Evolutionary conservation across 2,329 filamentous ascomycete species (phyloP).

Genomic region (Aspergillus fumigatus): DNA sequence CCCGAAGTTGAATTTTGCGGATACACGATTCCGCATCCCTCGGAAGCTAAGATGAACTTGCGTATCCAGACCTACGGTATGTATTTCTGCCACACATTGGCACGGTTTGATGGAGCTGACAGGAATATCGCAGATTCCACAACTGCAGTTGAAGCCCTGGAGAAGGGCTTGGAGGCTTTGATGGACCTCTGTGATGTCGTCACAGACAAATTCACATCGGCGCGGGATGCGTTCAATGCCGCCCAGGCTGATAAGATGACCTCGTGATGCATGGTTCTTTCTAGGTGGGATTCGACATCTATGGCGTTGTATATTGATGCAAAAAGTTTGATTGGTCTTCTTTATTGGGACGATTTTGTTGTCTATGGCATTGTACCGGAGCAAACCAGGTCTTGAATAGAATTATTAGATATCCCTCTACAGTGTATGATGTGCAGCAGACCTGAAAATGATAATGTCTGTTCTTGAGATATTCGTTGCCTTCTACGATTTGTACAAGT

Average conservation of each 20-base stretch:
- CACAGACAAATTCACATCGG: slow-evolving; percentile 75
- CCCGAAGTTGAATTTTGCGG: slow-evolving; percentile 97
- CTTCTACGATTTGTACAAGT: not conserved
- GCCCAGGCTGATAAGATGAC: slow-evolving; percentile 32
- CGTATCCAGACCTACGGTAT: slow-evolving; percentile 94
- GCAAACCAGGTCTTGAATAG: not conserved
- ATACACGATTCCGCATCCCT: slow-evolving; percentile 95
- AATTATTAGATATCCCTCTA: not conserved
- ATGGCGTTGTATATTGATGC: not conserved
- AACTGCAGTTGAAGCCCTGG: slow-evolving; percentile 76
- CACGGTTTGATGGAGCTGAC: not conserved
- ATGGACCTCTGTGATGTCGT: slow-evolving; percentile 92
- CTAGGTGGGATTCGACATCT: slow-evolving; percentile 12
- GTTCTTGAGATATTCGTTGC: not conserved
- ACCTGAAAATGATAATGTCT: not conserved
- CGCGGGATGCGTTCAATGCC: slow-evolving; percentile 58
- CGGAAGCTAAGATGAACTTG: slow-evolving; percentile 93
- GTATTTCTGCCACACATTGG: slow-evolving; percentile 19
- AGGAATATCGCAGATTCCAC: slow-evolving; percentile 58
- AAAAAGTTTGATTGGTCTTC: slow-evolving; percentile 4
- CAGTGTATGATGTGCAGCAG: not conserved
- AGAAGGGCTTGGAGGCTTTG: slow-evolving; percentile 84
- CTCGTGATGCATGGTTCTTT: slow-evolving; percentile 17
- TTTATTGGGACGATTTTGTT: slow-evolving; percentile 2
- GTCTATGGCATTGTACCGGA: not conserved